Evolutionary conservation across 495 filamentous ascomycete species (phyloP), one percentile per base, ranked within the genome.

Genomic region (Trichocladium uniseriatum): DNA sequence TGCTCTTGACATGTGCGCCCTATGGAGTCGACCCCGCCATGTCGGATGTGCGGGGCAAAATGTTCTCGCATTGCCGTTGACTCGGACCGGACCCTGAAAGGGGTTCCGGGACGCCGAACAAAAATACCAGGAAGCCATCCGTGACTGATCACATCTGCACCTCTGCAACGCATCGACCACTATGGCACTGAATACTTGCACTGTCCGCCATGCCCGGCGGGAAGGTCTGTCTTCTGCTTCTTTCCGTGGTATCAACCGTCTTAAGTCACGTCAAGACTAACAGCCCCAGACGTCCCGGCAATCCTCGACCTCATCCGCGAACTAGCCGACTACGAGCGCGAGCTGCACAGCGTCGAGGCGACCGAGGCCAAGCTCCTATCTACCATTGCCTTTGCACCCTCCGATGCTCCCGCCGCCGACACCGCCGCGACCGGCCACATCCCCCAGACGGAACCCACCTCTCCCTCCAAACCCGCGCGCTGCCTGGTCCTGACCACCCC

Each of bases 301-400:
- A 95, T 97, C 64, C 79, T 95, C 52, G 64, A 79, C 51, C 70
- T 95, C 56, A 94, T 98, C 68, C 79, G 79, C 47, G 90, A 92
- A 58, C 81, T 97, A 5, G 91, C 92, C 53, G 77, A 80, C 57
- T 95, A 95, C 69, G 89, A 96, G 67, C 70, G 83, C 19, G 79
- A 83, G 71, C 72, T 82, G 15, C 70, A 83, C 60, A 71, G 78
- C 48, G 89, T 95, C 51, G 73, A 85, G 55, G 90, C 92, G 7
- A 97, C 88, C 51, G 76, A 84, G 35, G 70, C 74, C 16, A 78
- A 78, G 22, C 86, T 98, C 36, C 69, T 77, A 13, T 65, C 70
- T 15, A 96, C 88, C 35, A 83, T 98, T 63, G 86, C 87, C 36
- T 89, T 92, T 66, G 78, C 79, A 43, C 73, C 67, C 62, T 69